These are phyloP conservation scores for Miscanthus sacchariflorus DNA, from an alignment of 202 grass and related monocot genomes.

Conservation along the genomic window DNA sequence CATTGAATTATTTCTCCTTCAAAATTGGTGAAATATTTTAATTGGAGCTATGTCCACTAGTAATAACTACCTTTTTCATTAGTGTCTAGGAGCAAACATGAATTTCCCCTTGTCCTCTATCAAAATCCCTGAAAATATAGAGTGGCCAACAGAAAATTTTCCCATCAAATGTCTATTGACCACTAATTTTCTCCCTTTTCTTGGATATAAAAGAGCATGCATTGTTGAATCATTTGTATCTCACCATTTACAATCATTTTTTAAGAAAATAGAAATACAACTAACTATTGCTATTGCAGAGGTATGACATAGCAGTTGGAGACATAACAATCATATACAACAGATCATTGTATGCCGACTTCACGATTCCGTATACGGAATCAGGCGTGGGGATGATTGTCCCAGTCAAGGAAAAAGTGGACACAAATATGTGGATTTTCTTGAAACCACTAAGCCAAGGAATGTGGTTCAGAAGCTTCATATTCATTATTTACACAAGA, in stretches of 20 bases:
- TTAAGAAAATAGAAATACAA: background rate
- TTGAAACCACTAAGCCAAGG: conserved; percentile 48
- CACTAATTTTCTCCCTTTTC: background rate
- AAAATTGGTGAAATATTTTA: background rate
- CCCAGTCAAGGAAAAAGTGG: conserved; percentile 41
- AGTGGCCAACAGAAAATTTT: background rate
- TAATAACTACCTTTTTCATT: background rate
- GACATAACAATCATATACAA: conserved; percentile 61
- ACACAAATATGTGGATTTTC: conserved; percentile 59
- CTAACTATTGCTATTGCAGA: conserved; percentile 36
- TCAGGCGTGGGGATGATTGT: conserved; percentile 44
- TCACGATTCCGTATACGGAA: conserved; percentile 15
- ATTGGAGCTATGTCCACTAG: background rate
- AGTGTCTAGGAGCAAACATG: background rate
- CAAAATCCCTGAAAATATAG: background rate
- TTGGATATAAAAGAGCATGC: background rate
- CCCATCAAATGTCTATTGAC: background rate
- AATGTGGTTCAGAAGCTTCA: conserved; percentile 52
- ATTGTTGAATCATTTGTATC: background rate
- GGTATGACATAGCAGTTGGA: conserved; percentile 53
- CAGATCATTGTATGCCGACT: conserved; percentile 29
- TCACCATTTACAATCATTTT: too few relatives aligned
- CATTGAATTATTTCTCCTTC: background rate
- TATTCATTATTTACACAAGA: conserved; percentile 49
- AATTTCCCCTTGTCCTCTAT: background rate